Percentiles rank a stretch among this genome's conserved stretches.
These are phyloP conservation scores for Fusarium xyrophilum DNA, from an alignment of 2,329 filamentous ascomycete genomes.

Conservation along the genomic window DNA sequence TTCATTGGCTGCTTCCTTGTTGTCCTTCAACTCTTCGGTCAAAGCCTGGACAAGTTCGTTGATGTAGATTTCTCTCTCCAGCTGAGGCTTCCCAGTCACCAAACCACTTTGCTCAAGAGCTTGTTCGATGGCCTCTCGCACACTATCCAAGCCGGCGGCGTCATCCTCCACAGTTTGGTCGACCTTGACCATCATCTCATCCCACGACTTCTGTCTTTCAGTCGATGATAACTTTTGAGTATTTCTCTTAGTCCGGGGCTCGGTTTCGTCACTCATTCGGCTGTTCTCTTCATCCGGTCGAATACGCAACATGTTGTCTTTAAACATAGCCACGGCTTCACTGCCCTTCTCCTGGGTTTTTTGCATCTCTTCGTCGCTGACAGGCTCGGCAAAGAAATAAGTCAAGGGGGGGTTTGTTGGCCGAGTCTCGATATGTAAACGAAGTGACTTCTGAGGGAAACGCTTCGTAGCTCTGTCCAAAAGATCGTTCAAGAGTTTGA, in stretches of 20 bases:
- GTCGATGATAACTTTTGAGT: constrained; percentile 8
- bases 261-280: constrained; percentile 1
- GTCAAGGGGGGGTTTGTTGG: constrained; percentile 68
- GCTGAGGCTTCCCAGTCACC: constrained; percentile 52
- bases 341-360: constrained; percentile 74
- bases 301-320: constrained; percentile 66
- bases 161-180: constrained; percentile 66
- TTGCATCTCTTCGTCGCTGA: constrained; percentile 74
- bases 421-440: constrained; percentile 83
- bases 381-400: constrained; percentile 90
- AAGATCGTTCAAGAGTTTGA: constrained; percentile 79
- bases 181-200: constrained; percentile 61
- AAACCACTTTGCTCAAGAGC: constrained; percentile 63
- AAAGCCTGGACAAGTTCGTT: constrained; percentile 59
- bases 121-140: constrained; percentile 62
- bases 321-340: constrained; percentile 71
- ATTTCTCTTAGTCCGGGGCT: constrained; percentile 15
- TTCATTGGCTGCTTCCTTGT: constrained; percentile 35
- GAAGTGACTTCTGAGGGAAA: constrained; percentile 78
- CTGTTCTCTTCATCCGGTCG: constrained; percentile 41
- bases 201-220: constrained; percentile 55
- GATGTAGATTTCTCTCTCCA: constrained; percentile 57
- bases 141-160: constrained; percentile 57
- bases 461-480: constrained; percentile 75
- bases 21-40: constrained; percentile 44